Percentiles rank a stretch among this genome's conserved stretches.
Evolutionary conservation across 768 basidiomycete genomes (phyloP).

Genomic region (Gymnopilus dilepis): DNA sequence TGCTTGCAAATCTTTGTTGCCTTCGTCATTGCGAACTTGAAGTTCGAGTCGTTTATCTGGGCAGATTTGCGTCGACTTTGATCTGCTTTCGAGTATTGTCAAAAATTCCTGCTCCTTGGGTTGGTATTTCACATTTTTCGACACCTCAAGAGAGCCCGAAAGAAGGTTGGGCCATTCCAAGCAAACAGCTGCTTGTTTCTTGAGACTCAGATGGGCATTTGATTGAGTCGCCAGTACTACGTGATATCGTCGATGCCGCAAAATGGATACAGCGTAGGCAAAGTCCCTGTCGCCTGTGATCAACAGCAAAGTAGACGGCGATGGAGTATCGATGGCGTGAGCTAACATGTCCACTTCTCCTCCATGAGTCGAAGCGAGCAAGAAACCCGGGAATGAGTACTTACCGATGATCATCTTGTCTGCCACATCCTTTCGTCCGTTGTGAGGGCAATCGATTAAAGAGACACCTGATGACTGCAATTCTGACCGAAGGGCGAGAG

Average conservation of each 20-base stretch:
- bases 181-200: conserved; percentile 51
- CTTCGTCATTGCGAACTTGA: too few relatives aligned
- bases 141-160: conserved; percentile 26
- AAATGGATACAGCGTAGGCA: conserved; percentile 47
- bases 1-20: too few relatives aligned
- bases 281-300: conserved; percentile 53
- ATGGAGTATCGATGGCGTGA: conserved; percentile 46
- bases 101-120: background rate
- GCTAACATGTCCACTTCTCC: conserved; percentile 34
- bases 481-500: conserved; percentile 30
- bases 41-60: too few relatives aligned
- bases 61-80: too few relatives aligned
- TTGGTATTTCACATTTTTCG: background rate
- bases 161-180: conserved; percentile 52
- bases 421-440: conserved; percentile 44
- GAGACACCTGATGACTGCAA: conserved; percentile 54
- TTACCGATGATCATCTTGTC: conserved; percentile 58
- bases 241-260: conserved; percentile 42
- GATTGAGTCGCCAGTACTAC: conserved; percentile 45
- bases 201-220: conserved; percentile 41
- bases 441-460: conserved; percentile 43
- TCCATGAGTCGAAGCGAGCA: too few relatives aligned
- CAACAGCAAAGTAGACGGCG: conserved; percentile 50
- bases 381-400: conserved; percentile 5
- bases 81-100: too few relatives aligned